Base-by-base conservation (phyloP, 164 flowering plant species). In the Magnolia officinalis region DNA sequence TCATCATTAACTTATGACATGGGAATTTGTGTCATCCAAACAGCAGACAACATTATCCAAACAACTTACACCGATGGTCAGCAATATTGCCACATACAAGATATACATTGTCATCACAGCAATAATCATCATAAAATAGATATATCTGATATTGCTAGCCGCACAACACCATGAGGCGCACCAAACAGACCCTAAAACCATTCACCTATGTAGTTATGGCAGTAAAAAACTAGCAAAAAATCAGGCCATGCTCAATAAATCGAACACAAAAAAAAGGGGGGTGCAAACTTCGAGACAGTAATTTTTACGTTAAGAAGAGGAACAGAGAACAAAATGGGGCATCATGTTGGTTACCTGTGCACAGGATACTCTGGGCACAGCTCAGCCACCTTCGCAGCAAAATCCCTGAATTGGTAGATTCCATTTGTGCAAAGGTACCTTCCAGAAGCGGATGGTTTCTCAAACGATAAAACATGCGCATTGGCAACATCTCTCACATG, bases 371-470 rank as follows among this genome's bases (percentile, higher is more conserved):
- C 86, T 14, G 98, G 97, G 81, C 70, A 91, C 77, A 94, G 84
- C 23, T 82, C 82, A 31, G 92, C 85, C 61, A 90, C 92, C 10
- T 67, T 84, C 24, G 82, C 78, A 8, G 98, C 92, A 80, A 94
- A 94, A 51, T 90, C 86, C 72, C 77, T 78, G 78, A 91, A 94
- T 76, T 94, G 96, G 75, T 89, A 92, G 63, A 90, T 91, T 18
- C 95, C 96, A 77, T 94, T 90, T 64, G 97, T 89, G 87, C 98
- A 92, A 63, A 94, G 95, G 79, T 90, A 88, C 80, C 98, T 85
- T 45, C 98, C 96, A 72, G 91, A 84, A 77, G 94, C 93, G 52
- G 71, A 58, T 37, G 93, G 88, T n/a, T 82, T 84, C 79, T 92
- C 91, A 72, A 83, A 88, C 8, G 90, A 84, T 80, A 88, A 72